Evolutionary conservation across 1,139 yeast genomes (phyloP), one percentile per base, ranked within the genome.

Genomic region (Blastobotrys petasosporus): DNA sequence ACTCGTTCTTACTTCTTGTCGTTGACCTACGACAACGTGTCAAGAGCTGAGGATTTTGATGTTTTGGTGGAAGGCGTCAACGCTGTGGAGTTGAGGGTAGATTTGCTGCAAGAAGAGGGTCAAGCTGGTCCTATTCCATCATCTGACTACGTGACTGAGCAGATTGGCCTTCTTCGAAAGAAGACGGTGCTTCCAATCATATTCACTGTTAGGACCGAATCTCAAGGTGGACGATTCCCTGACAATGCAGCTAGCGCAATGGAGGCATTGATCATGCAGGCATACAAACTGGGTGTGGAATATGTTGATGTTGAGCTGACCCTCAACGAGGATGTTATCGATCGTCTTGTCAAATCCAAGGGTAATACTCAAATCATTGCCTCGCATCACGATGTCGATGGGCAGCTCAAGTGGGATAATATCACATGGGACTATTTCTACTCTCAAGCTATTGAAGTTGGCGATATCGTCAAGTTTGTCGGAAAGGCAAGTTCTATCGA

Each of bases 61-160:
- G 73, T 73, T n/a, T 70, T 85, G 31, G 67, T 78, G 23, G 59
- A 58, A 32, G 97, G 97, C 1, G 76, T 82, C 51, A 76, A 79
- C 53, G 97, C 95, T 4, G 81, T 90, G 41, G 96, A 90, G 61
- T 70, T 92, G 46, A 75, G 95, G 52, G 85, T 86, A 31, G 97
- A 85, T 62, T 72, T 80, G 47, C 73, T 88, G 50, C 69, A 75
- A 47, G 71, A 76, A 16, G 69, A 71, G 48, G 73, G 73, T 35
- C 62, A 67, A 17, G 67, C 69, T 4, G 54, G 53, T 15, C 51
- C 44, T 12, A 47, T 56, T 23, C 67, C 68, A 3, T 51, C 61
- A 25, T 44, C 56, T 13, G 67, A 63, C 15, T 83, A 73, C 60
- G 86, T 90, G 42, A 80, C 85, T 45, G 80, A 80, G 53, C 95